Conservation (phyloP, 768 basidiomycete genomes). For the Termitomyces sp. region DNA sequence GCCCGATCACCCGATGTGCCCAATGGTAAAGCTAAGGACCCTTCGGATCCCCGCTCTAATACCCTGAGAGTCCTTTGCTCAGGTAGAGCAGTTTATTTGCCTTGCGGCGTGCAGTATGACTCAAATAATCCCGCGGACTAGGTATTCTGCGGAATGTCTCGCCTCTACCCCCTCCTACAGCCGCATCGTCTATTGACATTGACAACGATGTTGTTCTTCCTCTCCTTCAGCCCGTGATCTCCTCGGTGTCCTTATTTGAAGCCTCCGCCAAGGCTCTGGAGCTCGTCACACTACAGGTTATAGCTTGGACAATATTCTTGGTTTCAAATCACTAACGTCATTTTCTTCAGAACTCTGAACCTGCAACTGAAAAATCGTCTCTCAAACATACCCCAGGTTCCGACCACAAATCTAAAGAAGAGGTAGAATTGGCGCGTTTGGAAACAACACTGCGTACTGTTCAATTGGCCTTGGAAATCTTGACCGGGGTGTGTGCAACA, state of each 20-base stretch:
- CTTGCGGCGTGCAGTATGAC: background rate
- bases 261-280: slow-evolving; percentile 46
- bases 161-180: slow-evolving; percentile 68
- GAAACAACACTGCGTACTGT: slow-evolving; percentile 72
- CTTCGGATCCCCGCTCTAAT: slow-evolving; percentile 42
- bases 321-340: background rate
- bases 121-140: slow-evolving; percentile 20
- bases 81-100: slow-evolving; percentile 38
- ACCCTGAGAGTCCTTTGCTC: slow-evolving; percentile 66
- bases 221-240: slow-evolving; percentile 61
- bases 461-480: slow-evolving; percentile 81
- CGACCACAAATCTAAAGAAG: slow-evolving; percentile 70
- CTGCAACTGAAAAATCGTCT: slow-evolving; percentile 52
- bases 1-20: slow-evolving; percentile 34
- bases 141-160: slow-evolving; percentile 76
- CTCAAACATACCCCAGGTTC: slow-evolving; percentile 66
- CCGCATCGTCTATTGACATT: slow-evolving; percentile 59
- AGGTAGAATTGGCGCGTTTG: slow-evolving; percentile 68
- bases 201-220: slow-evolving; percentile 73
- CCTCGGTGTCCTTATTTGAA: slow-evolving; percentile 53
- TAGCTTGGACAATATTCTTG: slow-evolving; percentile 4
- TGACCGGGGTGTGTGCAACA: slow-evolving; percentile 86
- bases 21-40: slow-evolving; percentile 39
- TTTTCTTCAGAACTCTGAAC: slow-evolving; percentile 40
- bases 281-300: slow-evolving; percentile 50